Evolutionary conservation across 176 grass and related monocot species (phyloP).

Genomic region (Lolium rigidum): DNA sequence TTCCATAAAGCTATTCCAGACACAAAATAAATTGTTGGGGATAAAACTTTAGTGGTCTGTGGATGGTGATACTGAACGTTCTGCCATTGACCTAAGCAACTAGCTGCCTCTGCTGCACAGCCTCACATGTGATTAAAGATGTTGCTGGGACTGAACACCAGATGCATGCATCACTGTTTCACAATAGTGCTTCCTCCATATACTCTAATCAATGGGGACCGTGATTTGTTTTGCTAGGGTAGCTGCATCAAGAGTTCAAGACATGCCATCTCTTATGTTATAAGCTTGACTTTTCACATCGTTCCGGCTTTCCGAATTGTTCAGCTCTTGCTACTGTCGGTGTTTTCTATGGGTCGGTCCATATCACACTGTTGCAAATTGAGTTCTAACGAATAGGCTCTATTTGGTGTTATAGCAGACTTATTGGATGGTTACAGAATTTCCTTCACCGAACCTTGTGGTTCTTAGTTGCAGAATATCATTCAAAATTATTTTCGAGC

Average conservation of each 20-base stretch:
- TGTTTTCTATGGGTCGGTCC: neutral
- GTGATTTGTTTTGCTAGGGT: conserved; percentile 17
- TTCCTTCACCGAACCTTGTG: neutral
- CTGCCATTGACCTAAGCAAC: conserved; percentile 25
- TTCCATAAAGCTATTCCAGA: conserved; percentile 23
- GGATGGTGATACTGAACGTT: neutral
- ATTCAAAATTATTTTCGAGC: neutral
- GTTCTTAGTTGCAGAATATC: neutral
- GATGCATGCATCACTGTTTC: conserved; percentile 31
- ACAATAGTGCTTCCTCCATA: neutral
- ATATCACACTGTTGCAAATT: conserved; percentile 2
- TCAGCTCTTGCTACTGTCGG: conserved; percentile 1
- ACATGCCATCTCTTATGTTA: conserved; percentile 16
- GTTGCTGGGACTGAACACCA: conserved; percentile 21
- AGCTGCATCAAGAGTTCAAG: neutral
- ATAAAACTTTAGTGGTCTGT: conserved; percentile 24
- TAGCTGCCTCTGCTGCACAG: conserved; percentile 1
- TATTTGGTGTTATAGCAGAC: conserved; percentile 3
- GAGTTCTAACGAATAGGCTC: neutral
- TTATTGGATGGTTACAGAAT: neutral
- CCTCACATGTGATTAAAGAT: conserved; percentile 52
- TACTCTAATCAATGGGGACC: neutral
- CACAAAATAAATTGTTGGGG: conserved; percentile 19
- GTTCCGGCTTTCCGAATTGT: neutral
- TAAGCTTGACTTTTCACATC: conserved; percentile 27